phyloP scores from a whole-genome alignment of 306 rosid genomes.

The Medicago arabica region DNA sequence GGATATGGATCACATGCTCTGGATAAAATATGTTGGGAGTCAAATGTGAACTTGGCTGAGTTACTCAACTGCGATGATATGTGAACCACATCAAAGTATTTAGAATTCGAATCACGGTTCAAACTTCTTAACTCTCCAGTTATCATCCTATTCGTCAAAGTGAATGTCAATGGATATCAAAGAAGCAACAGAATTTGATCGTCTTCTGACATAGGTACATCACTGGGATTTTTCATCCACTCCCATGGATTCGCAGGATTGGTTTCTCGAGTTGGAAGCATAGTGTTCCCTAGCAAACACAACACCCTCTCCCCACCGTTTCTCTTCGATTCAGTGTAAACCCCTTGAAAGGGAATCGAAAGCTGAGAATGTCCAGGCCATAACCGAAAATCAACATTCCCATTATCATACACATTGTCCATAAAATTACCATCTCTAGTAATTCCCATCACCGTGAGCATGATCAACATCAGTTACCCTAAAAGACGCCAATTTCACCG shows the following conservation, averaged over 20 bases:
- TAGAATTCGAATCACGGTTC: constrained; percentile 68
- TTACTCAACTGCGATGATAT: constrained; percentile 74
- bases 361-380: constrained; percentile 74
- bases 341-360: constrained; percentile 70
- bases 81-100: constrained; percentile 74
- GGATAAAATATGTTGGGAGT: constrained; percentile 59
- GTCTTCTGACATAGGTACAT: constrained; percentile 69
- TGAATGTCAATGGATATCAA: constrained; percentile 71
- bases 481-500: constrained; percentile 69
- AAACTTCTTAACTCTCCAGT: constrained; percentile 80
- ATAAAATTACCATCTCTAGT: constrained; percentile 52
- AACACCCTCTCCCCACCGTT: constrained; percentile 85
- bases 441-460: constrained; percentile 66
- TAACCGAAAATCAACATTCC: constrained; percentile 57
- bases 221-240: constrained; percentile 66
- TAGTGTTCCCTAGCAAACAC: constrained; percentile 83
- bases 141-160: constrained; percentile 66
- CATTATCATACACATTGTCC: constrained; percentile 45
- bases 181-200: constrained; percentile 78
- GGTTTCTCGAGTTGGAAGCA: constrained; percentile 80
- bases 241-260: constrained; percentile 68
- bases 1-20: constrained; percentile 88
- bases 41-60: constrained; percentile 53
- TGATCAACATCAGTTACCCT: constrained; percentile 74
- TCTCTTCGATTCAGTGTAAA: constrained; percentile 80